Evolutionary conservation across 805 yeast genomes (phyloP), one percentile per base, ranked within the genome.

Genomic region (Saturnispora bothae): DNA sequence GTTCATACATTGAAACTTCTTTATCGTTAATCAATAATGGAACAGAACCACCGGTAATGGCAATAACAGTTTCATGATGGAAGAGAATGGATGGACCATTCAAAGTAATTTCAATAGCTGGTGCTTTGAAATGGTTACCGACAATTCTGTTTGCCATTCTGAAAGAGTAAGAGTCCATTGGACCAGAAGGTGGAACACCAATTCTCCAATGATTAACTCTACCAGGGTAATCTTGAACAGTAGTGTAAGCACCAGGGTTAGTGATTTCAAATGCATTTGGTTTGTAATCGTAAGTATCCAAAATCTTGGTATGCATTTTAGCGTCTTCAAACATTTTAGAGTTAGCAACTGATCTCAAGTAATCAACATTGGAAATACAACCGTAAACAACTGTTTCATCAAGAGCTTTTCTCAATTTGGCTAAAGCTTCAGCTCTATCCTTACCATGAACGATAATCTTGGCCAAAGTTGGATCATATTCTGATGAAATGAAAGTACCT

Each of bases 171-270:
- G 78, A 73, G 61, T 89, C 98, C 97, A 89, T 92, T 43, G 97
- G 96, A 33, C 98, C 98, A 29, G 95, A 84, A 6, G 97, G 97
- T 19, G 98, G 98, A 40, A 89, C 97, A 57, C 98, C 98, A 49
- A 82, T 72, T 54, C 82, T 76, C 94, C 94, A 83, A 57, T 68
- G 68, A n/a, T 85, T 80, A 39, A 68, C 67, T 65, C 98, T 78
- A 37, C 94, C 95, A 14, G 95, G 94, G 59, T 78, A 92, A 60
- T 92, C 98, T 64, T 89, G 98, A 34, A 89, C 89, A 3, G 96
- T 83, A 27, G 97, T 89, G 61, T 85, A 85, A 30, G 96, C 89
- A 51, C 98, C 98, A 2, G 97, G 96, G 31, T 75, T 62, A 23
- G 79, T 58, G 29, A 89, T 71, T 61, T 89, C 97, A 58, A 89